These are phyloP conservation scores for Sanghuangporus sanghuang DNA, from an alignment of 1,284 basidiomycete genomes.

Conservation along the genomic window DNA sequence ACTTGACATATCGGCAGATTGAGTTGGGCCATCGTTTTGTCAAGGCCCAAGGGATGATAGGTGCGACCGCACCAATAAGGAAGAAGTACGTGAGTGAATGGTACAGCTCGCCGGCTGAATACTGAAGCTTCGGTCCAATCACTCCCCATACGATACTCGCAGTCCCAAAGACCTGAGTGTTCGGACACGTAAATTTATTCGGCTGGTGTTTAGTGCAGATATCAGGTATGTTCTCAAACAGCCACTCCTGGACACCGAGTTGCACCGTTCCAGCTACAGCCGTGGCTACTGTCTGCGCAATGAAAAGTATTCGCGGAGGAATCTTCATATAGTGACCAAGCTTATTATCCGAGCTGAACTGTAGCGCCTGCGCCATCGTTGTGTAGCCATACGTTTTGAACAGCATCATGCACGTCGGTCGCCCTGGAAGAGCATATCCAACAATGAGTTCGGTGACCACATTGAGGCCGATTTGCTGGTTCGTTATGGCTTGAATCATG, in stretches of 20 bases:
- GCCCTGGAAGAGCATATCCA: conserved; percentile 32
- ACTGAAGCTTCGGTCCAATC: conserved; percentile 29
- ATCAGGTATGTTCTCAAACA: conserved; percentile 30
- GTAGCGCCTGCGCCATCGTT: conserved; percentile 30
- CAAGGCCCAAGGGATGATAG: conserved; percentile 35
- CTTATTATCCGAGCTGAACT: conserved; percentile 32
- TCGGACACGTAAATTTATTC: conserved; percentile 38
- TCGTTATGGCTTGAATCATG: conserved; percentile 37
- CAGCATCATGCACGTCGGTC: conserved; percentile 39
- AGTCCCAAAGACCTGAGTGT: conserved; percentile 34
- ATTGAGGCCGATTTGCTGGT: conserved; percentile 32
- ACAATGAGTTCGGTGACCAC: conserved; percentile 30
- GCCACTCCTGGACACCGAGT: conserved; percentile 31
- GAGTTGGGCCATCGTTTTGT: conserved; percentile 39
- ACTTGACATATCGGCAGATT: conserved; percentile 43
- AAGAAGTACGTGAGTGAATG: conserved; percentile 43
- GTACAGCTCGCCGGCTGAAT: conserved; percentile 23
- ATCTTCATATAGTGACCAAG: conserved; percentile 30
- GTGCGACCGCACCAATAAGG: conserved; percentile 47
- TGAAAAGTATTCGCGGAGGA: conserved; percentile 30
- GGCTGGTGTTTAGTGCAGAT: conserved; percentile 19
- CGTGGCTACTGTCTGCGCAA: conserved; percentile 34
- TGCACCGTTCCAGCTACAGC: conserved; percentile 31
- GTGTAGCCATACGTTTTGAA: conserved; percentile 38
- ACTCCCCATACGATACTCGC: conserved; percentile 32